These are phyloP conservation scores for Ceratocystis diversiconidia DNA, from an alignment of 2,329 filamentous ascomycete species.

Conservation along the genomic window DNA sequence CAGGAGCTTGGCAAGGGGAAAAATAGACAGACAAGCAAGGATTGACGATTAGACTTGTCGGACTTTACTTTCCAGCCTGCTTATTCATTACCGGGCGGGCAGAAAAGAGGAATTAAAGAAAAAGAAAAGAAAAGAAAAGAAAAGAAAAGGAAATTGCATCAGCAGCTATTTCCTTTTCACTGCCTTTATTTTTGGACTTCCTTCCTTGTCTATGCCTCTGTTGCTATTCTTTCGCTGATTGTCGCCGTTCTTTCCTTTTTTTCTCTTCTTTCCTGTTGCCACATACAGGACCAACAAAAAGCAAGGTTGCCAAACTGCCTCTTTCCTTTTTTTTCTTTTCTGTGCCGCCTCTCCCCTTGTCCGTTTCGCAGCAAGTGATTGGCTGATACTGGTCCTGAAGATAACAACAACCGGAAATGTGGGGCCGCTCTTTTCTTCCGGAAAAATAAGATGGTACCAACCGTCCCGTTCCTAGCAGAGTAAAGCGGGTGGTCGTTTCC, in stretches of 20 bases:
- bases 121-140: not conserved
- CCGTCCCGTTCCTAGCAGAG: too few relatives aligned
- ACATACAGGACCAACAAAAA: too few relatives aligned
- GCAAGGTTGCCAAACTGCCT: not conserved
- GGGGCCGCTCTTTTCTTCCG: conserved; percentile 1
- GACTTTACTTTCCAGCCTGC: not conserved
- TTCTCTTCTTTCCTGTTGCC: not conserved
- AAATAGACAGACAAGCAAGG: not conserved
- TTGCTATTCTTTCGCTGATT: not conserved
- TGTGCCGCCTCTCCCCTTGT: not conserved
- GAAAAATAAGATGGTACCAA: not conserved
- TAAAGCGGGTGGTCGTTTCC: too few relatives aligned
- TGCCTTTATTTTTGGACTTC: not conserved
- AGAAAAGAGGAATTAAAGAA: not conserved
- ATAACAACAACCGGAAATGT: not conserved
- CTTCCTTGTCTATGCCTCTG: not conserved
- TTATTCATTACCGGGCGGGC: not conserved
- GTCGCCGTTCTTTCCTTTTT: not conserved
- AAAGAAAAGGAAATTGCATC: not conserved
- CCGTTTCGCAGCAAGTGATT: not conserved
- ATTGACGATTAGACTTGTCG: not conserved
- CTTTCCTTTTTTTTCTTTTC: not conserved
- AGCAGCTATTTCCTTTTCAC: not conserved
- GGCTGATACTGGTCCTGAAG: not conserved
- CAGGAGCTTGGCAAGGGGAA: not conserved